A percentile compares a stretch with the other conserved stretches of the same genome.
Evolutionary conservation across 768 basidiomycete species (phyloP).

Genomic region (Hebeloma cylindrosporum): DNA sequence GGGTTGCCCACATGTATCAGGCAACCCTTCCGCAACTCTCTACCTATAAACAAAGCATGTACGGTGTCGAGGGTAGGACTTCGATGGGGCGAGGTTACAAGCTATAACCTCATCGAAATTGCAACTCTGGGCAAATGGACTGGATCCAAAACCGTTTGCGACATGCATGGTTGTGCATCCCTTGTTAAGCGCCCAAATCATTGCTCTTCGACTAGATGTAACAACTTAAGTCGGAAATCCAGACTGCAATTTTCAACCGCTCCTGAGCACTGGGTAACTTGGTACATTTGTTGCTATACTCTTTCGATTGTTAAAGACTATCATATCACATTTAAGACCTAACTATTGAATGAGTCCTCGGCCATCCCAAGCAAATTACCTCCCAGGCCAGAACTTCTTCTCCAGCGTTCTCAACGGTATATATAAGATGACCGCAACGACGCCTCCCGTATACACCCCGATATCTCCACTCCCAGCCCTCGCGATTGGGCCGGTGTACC

Average conservation of each 20-base stretch:
- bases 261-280: too few relatives aligned
- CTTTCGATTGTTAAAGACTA: too few relatives aligned
- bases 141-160: too few relatives aligned
- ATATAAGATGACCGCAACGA: constrained; percentile 48
- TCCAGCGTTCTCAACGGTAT: constrained; percentile 45
- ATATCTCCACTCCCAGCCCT: constrained; percentile 61
- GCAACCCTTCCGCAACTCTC: constrained; percentile 35
- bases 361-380: constrained; percentile 9
- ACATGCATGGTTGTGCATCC: too few relatives aligned
- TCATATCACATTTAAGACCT: background rate
- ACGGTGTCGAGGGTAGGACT: constrained; percentile 30
- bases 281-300: too few relatives aligned
- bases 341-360: background rate
- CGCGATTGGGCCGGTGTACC: constrained; percentile 72
- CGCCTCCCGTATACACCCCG: constrained; percentile 63
- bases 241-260: too few relatives aligned
- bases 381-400: constrained; percentile 20
- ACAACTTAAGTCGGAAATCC: too few relatives aligned
- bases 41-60: constrained; percentile 25
- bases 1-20: constrained; percentile 34
- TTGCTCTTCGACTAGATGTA: too few relatives aligned
- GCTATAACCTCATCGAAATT: constrained; percentile 15
- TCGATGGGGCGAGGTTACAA: constrained; percentile 31
- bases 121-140: too few relatives aligned
- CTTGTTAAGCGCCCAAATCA: too few relatives aligned